Conservation (phyloP, 306 rosid species). For the Vigna nakashimae region DNA sequence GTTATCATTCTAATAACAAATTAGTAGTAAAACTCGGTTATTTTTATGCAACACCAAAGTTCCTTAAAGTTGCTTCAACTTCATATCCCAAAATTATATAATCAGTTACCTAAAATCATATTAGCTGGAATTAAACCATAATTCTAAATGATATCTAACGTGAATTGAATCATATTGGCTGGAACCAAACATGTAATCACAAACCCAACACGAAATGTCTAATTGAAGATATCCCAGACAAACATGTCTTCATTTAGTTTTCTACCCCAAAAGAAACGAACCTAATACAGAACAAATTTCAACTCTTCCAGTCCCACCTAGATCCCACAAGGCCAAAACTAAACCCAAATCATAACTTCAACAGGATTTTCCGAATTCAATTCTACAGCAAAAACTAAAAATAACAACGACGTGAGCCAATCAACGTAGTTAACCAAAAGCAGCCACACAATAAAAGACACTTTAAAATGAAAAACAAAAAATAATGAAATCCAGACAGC, state of each 20-base stretch:
- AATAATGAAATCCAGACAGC: background rate
- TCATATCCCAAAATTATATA: no score
- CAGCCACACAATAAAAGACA: background rate
- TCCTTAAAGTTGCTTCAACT: no score
- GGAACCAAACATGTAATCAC: background rate
- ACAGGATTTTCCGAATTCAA: background rate
- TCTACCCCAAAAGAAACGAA: background rate
- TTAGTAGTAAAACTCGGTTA: no score
- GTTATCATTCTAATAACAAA: no score
- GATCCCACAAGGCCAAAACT: slow-evolving; percentile 1
- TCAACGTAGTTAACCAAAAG: slow-evolving; percentile 13
- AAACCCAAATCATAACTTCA: slow-evolving; percentile 4
- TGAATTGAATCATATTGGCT: background rate
- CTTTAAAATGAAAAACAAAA: background rate
- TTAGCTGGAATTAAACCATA: background rate
- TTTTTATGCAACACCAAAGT: no score
- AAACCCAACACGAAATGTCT: background rate
- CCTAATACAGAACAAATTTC: background rate
- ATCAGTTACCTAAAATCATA: background rate
- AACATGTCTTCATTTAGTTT: background rate
- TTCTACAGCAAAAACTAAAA: background rate
- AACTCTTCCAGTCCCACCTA: background rate
- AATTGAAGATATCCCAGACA: background rate
- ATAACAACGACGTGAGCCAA: slow-evolving; percentile 22
- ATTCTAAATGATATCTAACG: background rate